Base-by-base conservation (phyloP, 108 stramenopile genomes). In the Aureococcus anophagefferens region DNA sequence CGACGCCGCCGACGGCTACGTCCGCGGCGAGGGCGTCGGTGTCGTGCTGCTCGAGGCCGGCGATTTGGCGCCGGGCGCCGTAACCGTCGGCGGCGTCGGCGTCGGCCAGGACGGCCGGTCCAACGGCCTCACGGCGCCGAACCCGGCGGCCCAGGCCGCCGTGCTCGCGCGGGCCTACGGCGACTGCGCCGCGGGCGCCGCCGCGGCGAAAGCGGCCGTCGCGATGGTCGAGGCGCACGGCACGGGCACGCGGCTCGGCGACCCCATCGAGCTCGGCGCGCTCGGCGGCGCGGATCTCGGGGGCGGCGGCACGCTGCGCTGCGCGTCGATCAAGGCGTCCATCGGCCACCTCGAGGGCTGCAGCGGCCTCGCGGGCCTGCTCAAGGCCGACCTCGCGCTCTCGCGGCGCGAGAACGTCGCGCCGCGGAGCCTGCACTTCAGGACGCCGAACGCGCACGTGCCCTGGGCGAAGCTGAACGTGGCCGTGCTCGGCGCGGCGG, bases 211-310 rank as follows among this genome's bases (percentile, higher is more conserved):
- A 1, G 66, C 44, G 0, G 15, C 21, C 33, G 73, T 74, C 5
- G n/a, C 67, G 15, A 18, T 68, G 34, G 34, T 74, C 11, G 62
- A 74, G 45, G 35, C 67, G 5, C 73, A 74, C 33, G 73, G 73
- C 51, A 74, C 73, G 31, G 73, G 73, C 11, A 74, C 73, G 36
- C 33, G 35, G 11, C 73, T 74, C 30, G 73, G 73, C 5, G 73
- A 74, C 29, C 73, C 73, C 30, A 74, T 74, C 30, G 73, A 74
- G 45, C 21, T 35, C 7, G 35, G 30, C 25, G 73, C 62, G 25
- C 68, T 74, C 7, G 51, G 51, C 21, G 3, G 13, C 7, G 21
- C 17, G 7, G n/a, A n/a, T n/a, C n/a, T n/a, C n/a, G n/a, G n/a
- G n/a, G 1, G 1, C 51, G 7, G 0, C 3, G 51, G 51, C 25